phyloP scores from a whole-genome alignment of 2,329 filamentous ascomycete genomes.

The Penicillium palitans region DNA sequence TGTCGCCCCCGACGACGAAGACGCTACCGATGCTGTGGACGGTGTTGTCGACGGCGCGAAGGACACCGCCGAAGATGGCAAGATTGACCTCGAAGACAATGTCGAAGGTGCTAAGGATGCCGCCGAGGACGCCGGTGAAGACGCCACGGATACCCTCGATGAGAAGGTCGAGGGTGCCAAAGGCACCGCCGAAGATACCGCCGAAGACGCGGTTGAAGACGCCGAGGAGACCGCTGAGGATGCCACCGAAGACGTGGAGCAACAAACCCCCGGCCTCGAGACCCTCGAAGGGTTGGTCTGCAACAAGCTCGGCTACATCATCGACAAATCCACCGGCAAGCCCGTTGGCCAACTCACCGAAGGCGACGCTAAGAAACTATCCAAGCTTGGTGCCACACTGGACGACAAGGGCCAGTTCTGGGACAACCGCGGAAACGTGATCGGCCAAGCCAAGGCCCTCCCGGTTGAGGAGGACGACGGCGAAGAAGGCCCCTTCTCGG shows the following conservation, averaged over 20 bases:
- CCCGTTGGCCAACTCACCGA: constrained; percentile 60
- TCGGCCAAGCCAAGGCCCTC: constrained; percentile 58
- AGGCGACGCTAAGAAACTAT: constrained; percentile 64
- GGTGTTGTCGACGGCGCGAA: constrained; percentile 29
- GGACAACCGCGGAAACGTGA: constrained; percentile 63
- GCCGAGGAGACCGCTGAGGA: constrained; percentile 32
- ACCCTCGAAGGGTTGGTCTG: constrained; percentile 44
- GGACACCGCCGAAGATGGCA: constrained; percentile 14
- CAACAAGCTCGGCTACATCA: constrained; percentile 48
- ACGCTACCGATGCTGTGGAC: constrained; percentile 20
- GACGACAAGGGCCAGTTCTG: constrained; percentile 65
- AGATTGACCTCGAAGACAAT: constrained; percentile 21
- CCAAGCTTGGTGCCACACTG: constrained; percentile 38
- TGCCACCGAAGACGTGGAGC: constrained; percentile 28
- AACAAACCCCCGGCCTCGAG: constrained; percentile 28
- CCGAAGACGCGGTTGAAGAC: constrained; percentile 31
- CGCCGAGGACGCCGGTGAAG: constrained; percentile 12
- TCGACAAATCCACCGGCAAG: constrained; percentile 45
- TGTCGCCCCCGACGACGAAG: constrained; percentile 1
- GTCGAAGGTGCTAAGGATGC: constrained; percentile 10
- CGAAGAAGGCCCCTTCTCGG: constrained; percentile 46
- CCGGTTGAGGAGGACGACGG: constrained; percentile 40
- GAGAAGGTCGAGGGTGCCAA: constrained; percentile 28
- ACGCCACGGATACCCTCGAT: constrained; percentile 13
- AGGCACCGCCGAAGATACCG: constrained; percentile 12